Percentiles rank a stretch among this genome's conserved stretches.
Evolutionary conservation across 305 asterid genomes (phyloP).

Genomic region (Vinca major): DNA sequence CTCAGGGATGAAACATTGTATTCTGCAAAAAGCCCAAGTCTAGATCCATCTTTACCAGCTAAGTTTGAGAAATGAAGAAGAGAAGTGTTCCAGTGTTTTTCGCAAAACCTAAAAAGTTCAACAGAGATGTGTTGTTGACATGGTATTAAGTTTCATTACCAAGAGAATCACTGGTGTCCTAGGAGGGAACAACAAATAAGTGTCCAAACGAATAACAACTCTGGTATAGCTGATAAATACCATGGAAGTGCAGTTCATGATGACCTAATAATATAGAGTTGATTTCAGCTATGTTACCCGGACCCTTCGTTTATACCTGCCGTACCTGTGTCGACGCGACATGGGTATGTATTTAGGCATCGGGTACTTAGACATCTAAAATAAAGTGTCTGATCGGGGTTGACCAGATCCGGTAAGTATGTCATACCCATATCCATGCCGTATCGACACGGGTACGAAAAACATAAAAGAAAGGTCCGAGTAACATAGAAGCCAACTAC

Average conservation of each 20-base stretch:
- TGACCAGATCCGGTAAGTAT: background rate
- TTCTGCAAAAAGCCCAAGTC: background rate
- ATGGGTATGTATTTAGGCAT: no score
- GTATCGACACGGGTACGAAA: no score
- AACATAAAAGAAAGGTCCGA: no score
- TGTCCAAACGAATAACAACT: background rate
- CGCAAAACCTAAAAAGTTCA: background rate
- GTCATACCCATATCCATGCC: no score
- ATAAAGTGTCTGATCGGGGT: no score
- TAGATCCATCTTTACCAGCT: background rate
- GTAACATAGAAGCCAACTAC: no score
- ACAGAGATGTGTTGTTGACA: background rate
- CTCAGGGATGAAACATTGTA: background rate
- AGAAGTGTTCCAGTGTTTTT: background rate
- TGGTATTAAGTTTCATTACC: background rate
- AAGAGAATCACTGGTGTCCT: background rate
- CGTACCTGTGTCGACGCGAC: background rate
- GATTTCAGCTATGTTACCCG: background rate
- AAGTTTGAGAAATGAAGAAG: background rate
- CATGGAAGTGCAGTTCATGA: background rate
- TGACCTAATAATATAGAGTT: background rate
- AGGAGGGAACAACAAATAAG: background rate
- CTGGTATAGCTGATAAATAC: background rate
- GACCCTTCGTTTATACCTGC: background rate
- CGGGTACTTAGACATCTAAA: no score